A percentile compares a stretch with the other conserved stretches of the same genome.
These are phyloP conservation scores for Geotrichum histeridarum DNA, from an alignment of 1,139 yeast genomes.

Conservation along the genomic window DNA sequence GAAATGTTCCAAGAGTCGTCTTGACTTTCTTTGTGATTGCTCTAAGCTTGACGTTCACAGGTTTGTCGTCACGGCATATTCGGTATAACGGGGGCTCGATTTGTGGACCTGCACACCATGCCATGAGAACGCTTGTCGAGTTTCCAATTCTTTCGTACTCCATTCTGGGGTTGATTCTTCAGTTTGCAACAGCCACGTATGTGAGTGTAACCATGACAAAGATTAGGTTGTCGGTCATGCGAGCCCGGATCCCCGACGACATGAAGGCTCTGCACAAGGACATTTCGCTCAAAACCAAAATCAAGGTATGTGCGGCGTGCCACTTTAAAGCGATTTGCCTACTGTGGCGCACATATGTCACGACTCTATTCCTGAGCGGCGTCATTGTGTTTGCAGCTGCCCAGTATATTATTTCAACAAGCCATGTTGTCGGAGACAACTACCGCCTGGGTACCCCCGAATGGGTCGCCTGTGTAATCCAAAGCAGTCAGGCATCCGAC, in stretches of 20 bases:
- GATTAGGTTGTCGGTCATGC: slow-evolving; percentile 7
- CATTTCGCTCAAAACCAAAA: not conserved
- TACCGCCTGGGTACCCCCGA: slow-evolving; percentile 17
- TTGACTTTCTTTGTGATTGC: slow-evolving; percentile 16
- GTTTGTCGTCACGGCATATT: slow-evolving; percentile 19
- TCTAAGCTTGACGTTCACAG: slow-evolving; percentile 20
- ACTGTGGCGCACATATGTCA: slow-evolving; percentile 24
- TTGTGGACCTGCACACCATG: slow-evolving; percentile 7
- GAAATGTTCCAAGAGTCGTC: slow-evolving; percentile 19
- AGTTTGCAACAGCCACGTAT: slow-evolving; percentile 14
- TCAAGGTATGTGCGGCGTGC: slow-evolving; percentile 6
- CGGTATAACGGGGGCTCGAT: slow-evolving; percentile 17
- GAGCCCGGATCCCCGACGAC: slow-evolving; percentile 10
- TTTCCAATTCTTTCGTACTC: slow-evolving; percentile 17
- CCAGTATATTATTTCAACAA: slow-evolving; percentile 14
- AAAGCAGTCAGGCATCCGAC: not conserved
- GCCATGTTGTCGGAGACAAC: slow-evolving; percentile 6
- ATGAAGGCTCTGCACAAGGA: not conserved
- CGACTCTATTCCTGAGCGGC: slow-evolving; percentile 19
- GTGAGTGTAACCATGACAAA: slow-evolving; percentile 18
- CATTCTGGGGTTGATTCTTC: slow-evolving; percentile 12
- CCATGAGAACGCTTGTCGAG: slow-evolving; percentile 12
- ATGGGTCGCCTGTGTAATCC: slow-evolving; percentile 17
- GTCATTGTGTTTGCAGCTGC: slow-evolving; percentile 19
- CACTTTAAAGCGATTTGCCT: slow-evolving; percentile 20